These are phyloP conservation scores for Starmerella bombicola DNA, from an alignment of 805 yeast species.

Conservation along the genomic window DNA sequence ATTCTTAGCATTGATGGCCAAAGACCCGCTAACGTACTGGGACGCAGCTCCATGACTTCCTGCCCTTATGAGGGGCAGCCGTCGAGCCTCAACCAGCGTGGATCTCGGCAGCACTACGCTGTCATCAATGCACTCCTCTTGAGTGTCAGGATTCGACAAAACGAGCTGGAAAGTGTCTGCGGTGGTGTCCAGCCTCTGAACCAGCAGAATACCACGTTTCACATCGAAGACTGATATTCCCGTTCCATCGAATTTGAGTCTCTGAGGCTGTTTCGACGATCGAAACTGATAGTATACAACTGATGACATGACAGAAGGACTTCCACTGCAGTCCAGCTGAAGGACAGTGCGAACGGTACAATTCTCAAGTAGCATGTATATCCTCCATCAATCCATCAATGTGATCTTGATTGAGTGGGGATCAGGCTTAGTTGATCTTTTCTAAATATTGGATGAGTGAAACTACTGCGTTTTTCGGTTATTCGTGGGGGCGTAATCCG, in stretches of 20 bases:
- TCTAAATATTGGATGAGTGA: too few species aligned
- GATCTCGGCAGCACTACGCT: conserved; percentile 85
- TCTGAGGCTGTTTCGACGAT: conserved; percentile 67
- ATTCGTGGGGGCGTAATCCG: too few species aligned
- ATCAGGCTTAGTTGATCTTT: too few species aligned
- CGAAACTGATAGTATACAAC: conserved; percentile 75
- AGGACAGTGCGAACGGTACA: too few species aligned
- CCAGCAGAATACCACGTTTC: conserved; percentile 75
- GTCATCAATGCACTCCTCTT: conserved; percentile 73
- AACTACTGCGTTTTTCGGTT: too few species aligned
- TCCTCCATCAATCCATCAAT: too few species aligned
- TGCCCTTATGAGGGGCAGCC: conserved; percentile 54
- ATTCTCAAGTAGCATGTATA: too few species aligned
- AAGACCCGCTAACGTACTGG: conserved; percentile 42
- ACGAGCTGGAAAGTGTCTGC: conserved; percentile 62
- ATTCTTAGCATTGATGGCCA: conserved; percentile 28
- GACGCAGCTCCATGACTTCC: conserved; percentile 42
- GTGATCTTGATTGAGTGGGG: too few species aligned
- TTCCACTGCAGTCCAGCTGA: too few species aligned
- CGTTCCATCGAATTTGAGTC: conserved; percentile 87
- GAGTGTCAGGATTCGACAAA: conserved; percentile 57
- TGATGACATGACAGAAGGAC: conserved; percentile 69
- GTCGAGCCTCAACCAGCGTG: conserved; percentile 62
- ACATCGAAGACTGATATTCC: conserved; percentile 91
- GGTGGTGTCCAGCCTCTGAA: conserved; percentile 71